Evolutionary conservation across 2,329 filamentous ascomycete species (phyloP).

Genomic region (Chaetomiaceae sp.): DNA sequence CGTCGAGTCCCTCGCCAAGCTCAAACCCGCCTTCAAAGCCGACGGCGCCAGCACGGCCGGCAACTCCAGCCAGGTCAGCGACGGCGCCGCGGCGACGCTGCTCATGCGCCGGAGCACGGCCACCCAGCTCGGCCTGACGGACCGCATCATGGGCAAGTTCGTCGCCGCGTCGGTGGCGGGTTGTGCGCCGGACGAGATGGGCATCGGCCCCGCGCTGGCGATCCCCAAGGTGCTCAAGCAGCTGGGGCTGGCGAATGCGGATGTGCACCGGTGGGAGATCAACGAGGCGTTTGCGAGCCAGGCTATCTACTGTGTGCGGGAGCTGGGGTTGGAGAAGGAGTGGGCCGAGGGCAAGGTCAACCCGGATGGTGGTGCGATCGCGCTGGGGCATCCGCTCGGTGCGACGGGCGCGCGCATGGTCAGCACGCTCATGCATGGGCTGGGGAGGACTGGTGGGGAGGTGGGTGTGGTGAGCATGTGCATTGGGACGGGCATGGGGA

Average conservation of each 20-base stretch:
- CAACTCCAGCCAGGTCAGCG: conserved; percentile 80
- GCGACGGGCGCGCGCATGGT: conserved; percentile 82
- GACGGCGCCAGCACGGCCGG: conserved; percentile 79
- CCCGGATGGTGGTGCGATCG: conserved; percentile 88
- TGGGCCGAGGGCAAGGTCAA: conserved; percentile 71
- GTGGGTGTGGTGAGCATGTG: conserved; percentile 91
- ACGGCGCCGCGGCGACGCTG: conserved; percentile 79
- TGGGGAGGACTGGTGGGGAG: conserved; percentile 65
- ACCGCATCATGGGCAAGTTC: conserved; percentile 75
- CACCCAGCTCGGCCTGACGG: conserved; percentile 63
- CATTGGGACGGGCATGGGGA: conserved; percentile 76
- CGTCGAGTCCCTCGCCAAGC: conserved; percentile 65
- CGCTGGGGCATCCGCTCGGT: conserved; percentile 86
- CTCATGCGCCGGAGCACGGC: conserved; percentile 83
- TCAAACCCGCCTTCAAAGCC: conserved; percentile 80
- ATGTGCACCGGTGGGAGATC: conserved; percentile 86
- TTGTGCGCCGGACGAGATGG: conserved; percentile 89
- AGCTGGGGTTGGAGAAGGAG: conserved; percentile 60
- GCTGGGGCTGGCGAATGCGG: conserved; percentile 60
- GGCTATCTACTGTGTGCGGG: conserved; percentile 65
- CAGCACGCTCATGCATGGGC: conserved; percentile 63
- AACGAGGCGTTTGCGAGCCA: conserved; percentile 77
- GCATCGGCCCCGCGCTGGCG: conserved; percentile 78
- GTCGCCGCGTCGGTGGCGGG: conserved; percentile 71
- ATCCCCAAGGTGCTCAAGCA: conserved; percentile 75